These are phyloP conservation scores for Globisporangium spiculum DNA, from an alignment of 352 stramenopile genomes.

Conservation along the genomic window DNA sequence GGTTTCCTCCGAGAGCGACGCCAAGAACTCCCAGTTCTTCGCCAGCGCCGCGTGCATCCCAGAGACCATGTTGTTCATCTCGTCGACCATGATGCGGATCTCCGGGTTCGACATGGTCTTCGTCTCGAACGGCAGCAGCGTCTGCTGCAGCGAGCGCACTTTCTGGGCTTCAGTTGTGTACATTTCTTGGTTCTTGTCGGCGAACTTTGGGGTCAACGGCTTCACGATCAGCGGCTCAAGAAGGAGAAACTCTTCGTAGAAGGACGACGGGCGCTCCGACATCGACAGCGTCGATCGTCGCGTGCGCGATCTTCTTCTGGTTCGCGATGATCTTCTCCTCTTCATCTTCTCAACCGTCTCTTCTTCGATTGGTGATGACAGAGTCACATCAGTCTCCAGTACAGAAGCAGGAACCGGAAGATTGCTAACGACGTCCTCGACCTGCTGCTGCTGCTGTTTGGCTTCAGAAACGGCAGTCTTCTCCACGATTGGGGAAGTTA, in stretches of 20 bases:
- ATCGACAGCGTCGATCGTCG: slow-evolving; percentile 13
- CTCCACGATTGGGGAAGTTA: not conserved
- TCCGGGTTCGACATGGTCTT: slow-evolving; percentile 14
- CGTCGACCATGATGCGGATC: slow-evolving; percentile 21
- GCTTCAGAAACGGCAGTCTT: slow-evolving; percentile 1
- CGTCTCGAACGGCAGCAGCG: slow-evolving; percentile 4
- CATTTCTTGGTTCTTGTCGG: slow-evolving; percentile 9
- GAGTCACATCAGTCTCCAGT: not conserved
- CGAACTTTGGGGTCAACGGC: not conserved
- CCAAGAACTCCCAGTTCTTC: slow-evolving; percentile 19
- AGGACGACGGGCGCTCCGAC: slow-evolving; percentile 11
- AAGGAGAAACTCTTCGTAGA: slow-evolving; percentile 17
- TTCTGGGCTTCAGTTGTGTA: slow-evolving; percentile 11
- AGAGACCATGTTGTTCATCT: slow-evolving; percentile 16
- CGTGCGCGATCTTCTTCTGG: slow-evolving; percentile 4
- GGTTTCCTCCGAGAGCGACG: slow-evolving; percentile 13
- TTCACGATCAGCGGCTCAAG: slow-evolving; percentile 11
- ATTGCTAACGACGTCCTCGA: not conserved
- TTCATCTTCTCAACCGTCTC: not conserved
- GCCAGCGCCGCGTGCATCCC: slow-evolving; percentile 11
- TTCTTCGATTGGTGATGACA: not conserved
- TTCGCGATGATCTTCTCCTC: slow-evolving; percentile 11
- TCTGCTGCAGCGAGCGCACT: slow-evolving; percentile 10
- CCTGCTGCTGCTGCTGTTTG: not conserved
- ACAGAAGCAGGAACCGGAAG: not conserved